Evolutionary conservation across 2,329 filamentous ascomycete genomes (phyloP).

Genomic region (Lecanosticta acicola): DNA sequence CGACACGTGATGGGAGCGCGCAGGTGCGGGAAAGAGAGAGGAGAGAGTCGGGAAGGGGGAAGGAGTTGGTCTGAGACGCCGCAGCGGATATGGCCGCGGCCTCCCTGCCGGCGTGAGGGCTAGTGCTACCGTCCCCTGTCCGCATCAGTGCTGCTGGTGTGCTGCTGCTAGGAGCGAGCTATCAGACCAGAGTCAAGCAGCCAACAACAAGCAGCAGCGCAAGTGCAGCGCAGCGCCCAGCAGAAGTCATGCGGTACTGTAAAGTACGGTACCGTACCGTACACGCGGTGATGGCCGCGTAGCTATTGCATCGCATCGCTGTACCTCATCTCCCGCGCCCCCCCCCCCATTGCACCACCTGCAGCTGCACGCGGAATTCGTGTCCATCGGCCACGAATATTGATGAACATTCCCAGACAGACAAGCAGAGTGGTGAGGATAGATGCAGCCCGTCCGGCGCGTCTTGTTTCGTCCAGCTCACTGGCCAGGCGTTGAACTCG

Average conservation of each 20-base stretch:
- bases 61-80: background rate
- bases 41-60: background rate
- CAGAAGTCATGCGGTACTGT: too few relatives aligned
- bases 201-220: too few relatives aligned
- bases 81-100: background rate
- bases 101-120: background rate
- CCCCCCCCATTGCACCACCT: background rate
- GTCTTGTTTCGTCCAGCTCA: background rate
- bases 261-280: background rate
- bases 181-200: too few relatives aligned
- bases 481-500: background rate
- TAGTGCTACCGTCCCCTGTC: background rate
- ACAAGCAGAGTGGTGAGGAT: too few relatives aligned
- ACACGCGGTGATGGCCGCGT: background rate
- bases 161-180: background rate
- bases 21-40: background rate
- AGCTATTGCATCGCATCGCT: background rate
- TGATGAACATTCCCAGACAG: background rate
- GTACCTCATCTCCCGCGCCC: background rate
- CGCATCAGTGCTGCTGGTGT: background rate
- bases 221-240: too few relatives aligned
- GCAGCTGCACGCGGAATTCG: too few relatives aligned
- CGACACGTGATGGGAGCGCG: background rate
- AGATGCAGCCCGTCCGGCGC: too few relatives aligned
- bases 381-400: background rate